Percentiles rank a stretch among this genome's conserved stretches.
phyloP scores from a whole-genome alignment of 495 filamentous ascomycete genomes.

The Aspergillus saccharolyticus region DNA sequence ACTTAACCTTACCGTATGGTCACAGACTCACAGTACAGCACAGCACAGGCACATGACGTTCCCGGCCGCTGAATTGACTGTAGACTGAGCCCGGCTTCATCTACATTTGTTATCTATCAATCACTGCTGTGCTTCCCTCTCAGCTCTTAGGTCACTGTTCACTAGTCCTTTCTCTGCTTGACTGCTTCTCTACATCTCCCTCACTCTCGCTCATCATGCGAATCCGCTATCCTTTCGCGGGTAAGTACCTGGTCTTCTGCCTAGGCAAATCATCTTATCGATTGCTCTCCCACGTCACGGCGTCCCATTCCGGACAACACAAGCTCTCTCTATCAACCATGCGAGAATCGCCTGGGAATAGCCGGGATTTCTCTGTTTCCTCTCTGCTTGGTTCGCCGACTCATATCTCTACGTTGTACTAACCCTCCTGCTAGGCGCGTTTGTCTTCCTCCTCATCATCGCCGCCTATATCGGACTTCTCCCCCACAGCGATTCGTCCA shows the following conservation, averaged over 20 bases:
- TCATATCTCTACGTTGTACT: neutral
- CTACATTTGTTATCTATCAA: neutral
- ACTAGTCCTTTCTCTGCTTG: slow-evolving; percentile 15
- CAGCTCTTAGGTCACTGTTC: slow-evolving; percentile 5
- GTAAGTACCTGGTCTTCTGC: slow-evolving; percentile 36
- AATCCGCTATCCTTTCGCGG: slow-evolving; percentile 69
- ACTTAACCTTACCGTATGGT: neutral
- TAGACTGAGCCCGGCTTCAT: neutral
- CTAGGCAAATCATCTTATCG: neutral
- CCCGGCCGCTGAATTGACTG: too few relatives aligned
- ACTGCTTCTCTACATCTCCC: slow-evolving; percentile 5
- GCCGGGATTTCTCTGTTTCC: neutral
- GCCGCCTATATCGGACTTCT: slow-evolving; percentile 76
- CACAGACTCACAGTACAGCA: neutral
- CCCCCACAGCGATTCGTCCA: slow-evolving; percentile 51
- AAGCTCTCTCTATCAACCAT: neutral
- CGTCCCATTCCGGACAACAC: neutral
- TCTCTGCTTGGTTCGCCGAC: too few relatives aligned
- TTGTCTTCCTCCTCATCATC: slow-evolving; percentile 68
- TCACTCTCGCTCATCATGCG: slow-evolving; percentile 46
- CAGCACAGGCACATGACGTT: neutral
- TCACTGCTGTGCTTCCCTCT: slow-evolving; percentile 1
- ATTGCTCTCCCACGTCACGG: neutral
- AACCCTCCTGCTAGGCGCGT: slow-evolving; percentile 52
- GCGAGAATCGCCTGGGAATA: neutral